Percentiles rank a stretch among this genome's conserved stretches.
Conservation (phyloP, 2,329 filamentous ascomycete species). For the Teratosphaeria epicoccoides region DNA sequence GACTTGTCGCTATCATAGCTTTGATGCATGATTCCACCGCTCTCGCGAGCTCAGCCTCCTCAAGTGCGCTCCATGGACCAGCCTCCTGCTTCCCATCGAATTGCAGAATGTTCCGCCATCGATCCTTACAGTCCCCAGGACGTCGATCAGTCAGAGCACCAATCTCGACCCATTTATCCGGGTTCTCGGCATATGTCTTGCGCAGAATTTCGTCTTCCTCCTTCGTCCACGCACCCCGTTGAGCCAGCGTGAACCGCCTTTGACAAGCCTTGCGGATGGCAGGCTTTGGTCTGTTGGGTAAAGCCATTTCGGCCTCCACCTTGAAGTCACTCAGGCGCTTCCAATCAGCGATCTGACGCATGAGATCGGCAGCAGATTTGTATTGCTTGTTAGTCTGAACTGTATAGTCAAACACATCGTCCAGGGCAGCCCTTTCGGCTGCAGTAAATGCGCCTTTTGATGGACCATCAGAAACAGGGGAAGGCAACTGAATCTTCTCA, state of each 20-base stretch:
- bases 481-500: constrained; percentile 1
- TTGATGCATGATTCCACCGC: constrained; percentile 46
- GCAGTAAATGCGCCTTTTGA: constrained; percentile 5
- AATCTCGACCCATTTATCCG: constrained; percentile 53
- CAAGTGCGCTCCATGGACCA: constrained; percentile 50
- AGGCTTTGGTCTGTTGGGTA: constrained; percentile 25
- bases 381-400: constrained; percentile 1
- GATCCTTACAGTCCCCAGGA: constrained; percentile 56
- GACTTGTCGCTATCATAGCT: constrained; percentile 30
- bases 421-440: constrained; percentile 17
- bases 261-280: constrained; percentile 39
- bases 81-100: constrained; percentile 44
- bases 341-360: constrained; percentile 15
- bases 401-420: constrained; percentile 16
- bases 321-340: constrained; percentile 26
- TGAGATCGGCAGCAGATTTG: constrained; percentile 7
- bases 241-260: constrained; percentile 54
- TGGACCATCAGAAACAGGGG: constrained; percentile 5
- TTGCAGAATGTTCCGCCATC: constrained; percentile 57
- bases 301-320: constrained; percentile 14
- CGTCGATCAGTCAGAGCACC: constrained; percentile 53
- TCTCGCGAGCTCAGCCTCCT: constrained; percentile 45
- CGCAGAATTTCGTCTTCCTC: constrained; percentile 49
- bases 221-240: constrained; percentile 47
- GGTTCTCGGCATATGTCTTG: constrained; percentile 37